Evolutionary conservation across 2,329 filamentous ascomycete species (phyloP).

Genomic region (Neofusicoccum kwambonambiense): DNA sequence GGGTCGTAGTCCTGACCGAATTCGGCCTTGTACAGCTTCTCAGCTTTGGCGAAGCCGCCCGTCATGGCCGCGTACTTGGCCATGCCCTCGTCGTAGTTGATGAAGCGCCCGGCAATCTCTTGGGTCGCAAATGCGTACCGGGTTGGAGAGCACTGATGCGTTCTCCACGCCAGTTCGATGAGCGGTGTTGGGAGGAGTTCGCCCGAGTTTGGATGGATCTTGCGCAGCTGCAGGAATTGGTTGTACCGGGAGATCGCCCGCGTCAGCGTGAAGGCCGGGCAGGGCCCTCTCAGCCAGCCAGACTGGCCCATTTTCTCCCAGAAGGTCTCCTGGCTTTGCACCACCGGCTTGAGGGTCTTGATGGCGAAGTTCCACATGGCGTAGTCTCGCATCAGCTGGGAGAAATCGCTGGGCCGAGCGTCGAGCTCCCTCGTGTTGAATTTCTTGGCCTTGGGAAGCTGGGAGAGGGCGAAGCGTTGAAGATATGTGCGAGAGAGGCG

Average conservation of each 20-base stretch:
- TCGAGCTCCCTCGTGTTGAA: conserved; percentile 6
- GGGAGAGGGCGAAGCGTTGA: conserved; percentile 7
- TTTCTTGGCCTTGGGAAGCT: neutral
- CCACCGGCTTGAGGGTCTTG: conserved; percentile 30
- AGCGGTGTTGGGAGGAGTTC: conserved; percentile 44
- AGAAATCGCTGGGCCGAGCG: conserved; percentile 10
- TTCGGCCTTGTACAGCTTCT: conserved; percentile 28
- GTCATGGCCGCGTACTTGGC: conserved; percentile 25
- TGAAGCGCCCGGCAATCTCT: conserved; percentile 24
- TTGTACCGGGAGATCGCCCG: conserved; percentile 40
- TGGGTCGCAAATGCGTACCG: conserved; percentile 26
- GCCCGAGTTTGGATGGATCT: conserved; percentile 24
- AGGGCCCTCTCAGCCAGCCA: conserved; percentile 43
- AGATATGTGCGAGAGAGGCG: conserved; percentile 10
- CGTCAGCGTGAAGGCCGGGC: conserved; percentile 33
- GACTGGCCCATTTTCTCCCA: conserved; percentile 43
- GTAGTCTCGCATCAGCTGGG: conserved; percentile 10
- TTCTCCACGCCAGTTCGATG: conserved; percentile 48
- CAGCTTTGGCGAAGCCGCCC: conserved; percentile 31
- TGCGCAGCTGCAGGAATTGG: conserved; percentile 39
- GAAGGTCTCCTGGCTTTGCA: conserved; percentile 41
- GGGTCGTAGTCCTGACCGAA: conserved; percentile 39
- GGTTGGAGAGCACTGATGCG: conserved; percentile 39
- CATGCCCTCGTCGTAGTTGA: conserved; percentile 45
- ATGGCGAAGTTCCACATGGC: conserved; percentile 8